These are phyloP conservation scores for Talaromyces sp. DNA, from an alignment of 2,329 filamentous ascomycete genomes.

Conservation along the genomic window DNA sequence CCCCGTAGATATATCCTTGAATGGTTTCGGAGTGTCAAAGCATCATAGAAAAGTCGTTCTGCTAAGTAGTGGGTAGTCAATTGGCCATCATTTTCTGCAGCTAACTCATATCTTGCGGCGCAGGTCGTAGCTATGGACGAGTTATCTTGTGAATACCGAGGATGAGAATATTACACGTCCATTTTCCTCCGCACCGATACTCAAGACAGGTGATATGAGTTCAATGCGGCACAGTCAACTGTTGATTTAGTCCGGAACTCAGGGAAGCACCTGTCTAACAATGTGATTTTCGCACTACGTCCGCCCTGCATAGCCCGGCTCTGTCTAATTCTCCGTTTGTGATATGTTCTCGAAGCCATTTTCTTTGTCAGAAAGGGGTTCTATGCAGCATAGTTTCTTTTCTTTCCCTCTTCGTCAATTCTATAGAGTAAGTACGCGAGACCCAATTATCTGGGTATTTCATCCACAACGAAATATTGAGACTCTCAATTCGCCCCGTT, in stretches of 20 bases:
- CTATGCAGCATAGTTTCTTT: not conserved
- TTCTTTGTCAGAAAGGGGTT: not conserved
- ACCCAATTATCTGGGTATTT: too few relatives aligned
- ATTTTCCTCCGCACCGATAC: not conserved
- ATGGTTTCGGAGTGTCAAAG: not conserved
- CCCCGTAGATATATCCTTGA: not conserved
- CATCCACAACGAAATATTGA: too few relatives aligned
- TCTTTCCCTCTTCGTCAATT: not conserved
- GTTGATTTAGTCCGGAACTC: too few relatives aligned
- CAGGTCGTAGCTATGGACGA: not conserved
- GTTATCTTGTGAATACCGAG: not conserved
- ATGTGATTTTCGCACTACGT: not conserved
- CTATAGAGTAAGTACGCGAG: not conserved
- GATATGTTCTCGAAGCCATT: conserved; percentile 36
- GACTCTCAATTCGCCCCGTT: too few relatives aligned
- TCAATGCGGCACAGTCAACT: too few relatives aligned
- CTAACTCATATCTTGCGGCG: not conserved
- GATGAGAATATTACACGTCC: not conserved
- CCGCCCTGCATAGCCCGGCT: not conserved
- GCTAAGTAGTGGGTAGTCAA: not conserved
- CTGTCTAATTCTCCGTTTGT: not conserved
- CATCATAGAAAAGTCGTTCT: not conserved
- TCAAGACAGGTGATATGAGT: too few relatives aligned
- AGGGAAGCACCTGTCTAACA: not conserved
- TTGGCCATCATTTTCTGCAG: not conserved